Percentiles rank a stretch among this genome's conserved stretches.
phyloP scores from a whole-genome alignment of 192 early-diverging fungal genomes.

The Chytriomyces hyalinus region DNA sequence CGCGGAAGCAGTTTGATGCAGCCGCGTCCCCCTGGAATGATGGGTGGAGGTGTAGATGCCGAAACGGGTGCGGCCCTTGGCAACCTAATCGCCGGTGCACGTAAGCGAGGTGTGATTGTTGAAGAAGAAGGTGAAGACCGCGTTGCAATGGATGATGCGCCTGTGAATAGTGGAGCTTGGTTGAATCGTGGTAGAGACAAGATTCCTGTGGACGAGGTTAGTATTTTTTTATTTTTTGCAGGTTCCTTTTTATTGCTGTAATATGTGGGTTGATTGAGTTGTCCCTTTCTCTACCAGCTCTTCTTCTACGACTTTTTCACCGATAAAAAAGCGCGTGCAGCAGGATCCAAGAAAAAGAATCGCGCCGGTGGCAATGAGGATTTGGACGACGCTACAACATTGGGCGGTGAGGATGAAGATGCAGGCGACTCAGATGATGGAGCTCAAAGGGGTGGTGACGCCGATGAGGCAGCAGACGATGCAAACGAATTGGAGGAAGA shows the following conservation, averaged over 20 bases:
- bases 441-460: slow-evolving; percentile 47
- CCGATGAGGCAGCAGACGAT: slow-evolving; percentile 56
- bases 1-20: slow-evolving; percentile 71
- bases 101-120: slow-evolving; percentile 63
- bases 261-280: neutral
- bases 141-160: slow-evolving; percentile 54
- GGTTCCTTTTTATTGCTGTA: neutral
- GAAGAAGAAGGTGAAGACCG: slow-evolving; percentile 61
- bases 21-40: slow-evolving; percentile 48
- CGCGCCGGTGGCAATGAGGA: slow-evolving; percentile 45
- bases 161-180: slow-evolving; percentile 72
- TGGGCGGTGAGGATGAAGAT: slow-evolving; percentile 3
- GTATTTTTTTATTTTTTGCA: slow-evolving; percentile 1
- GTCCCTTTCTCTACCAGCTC: slow-evolving; percentile 37
- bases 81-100: slow-evolving; percentile 37
- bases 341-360: slow-evolving; percentile 51
- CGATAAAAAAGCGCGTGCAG: slow-evolving; percentile 49
- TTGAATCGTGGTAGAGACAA: slow-evolving; percentile 61
- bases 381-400: slow-evolving; percentile 47
- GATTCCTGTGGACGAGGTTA: slow-evolving; percentile 77
- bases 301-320: slow-evolving; percentile 84
- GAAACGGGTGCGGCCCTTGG: slow-evolving; percentile 18
- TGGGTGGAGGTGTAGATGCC: slow-evolving; percentile 54
- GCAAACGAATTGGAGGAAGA: slow-evolving; percentile 68
- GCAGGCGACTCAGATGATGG: slow-evolving; percentile 36